Base-by-base conservation (phyloP, 768 basidiomycete genomes). In the Mycena metata region DNA sequence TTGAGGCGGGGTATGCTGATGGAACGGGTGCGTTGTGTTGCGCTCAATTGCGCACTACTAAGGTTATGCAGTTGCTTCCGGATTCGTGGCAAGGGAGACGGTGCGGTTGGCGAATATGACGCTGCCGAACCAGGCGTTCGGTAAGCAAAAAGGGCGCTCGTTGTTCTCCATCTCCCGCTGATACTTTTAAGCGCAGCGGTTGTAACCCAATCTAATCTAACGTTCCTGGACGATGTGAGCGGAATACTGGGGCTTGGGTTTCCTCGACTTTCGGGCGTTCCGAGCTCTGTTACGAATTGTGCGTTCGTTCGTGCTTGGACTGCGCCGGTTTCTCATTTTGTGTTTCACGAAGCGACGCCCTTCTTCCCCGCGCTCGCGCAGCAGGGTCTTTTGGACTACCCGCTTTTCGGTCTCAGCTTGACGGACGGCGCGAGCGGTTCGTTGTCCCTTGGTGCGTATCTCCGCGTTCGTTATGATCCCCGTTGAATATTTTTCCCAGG, bases 191-290 rank as follows among this genome's bases (percentile, higher is more conserved):
- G 47, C 41, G 47, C 49, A 94, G 92, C 88, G 19, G 73, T 94
- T 54, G 83, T 90, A 45, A 88, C 87, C 2, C 76, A 84, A 45
- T 88, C 88, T 23, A 91, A 91, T 73, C 83, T 94, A 39, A 83
- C 87, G 17, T 79, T 94, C 69, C 79, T 80, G 12, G 88, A 92
- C 73, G 76, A 90, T 54, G 81, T 89, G 10, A 94, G 91, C 65
- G 93, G 93, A 3, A 78, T 95, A 42, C 74, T 95, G 23, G 93
- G 93, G 23, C 80, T 95, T 33, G 92, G 93, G 1, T 95, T 95
- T 77, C 84, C 91, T 30, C 85, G 92, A 23, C 81, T 94, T 41
- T 94, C 93, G 2, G 82, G 83, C 15, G 89, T 95, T 30, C 78
- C 85, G 8, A 74, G 71, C 24, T 72, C 78, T 4, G 78, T 82